phyloP scores from a whole-genome alignment of 169 alveolate genomes.

The Plasmodium sp. region DNA sequence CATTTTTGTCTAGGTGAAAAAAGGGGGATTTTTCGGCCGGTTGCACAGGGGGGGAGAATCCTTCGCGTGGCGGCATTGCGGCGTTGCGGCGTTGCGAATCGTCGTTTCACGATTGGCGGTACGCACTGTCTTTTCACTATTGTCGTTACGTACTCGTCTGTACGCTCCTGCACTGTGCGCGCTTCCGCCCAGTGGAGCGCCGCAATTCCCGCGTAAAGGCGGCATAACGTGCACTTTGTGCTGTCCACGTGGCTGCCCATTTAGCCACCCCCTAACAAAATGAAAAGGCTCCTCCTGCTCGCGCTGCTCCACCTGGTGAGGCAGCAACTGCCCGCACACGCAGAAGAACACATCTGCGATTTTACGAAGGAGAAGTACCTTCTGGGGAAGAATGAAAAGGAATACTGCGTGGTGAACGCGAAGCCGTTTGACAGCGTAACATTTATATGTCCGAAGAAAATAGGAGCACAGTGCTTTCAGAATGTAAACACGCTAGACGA shows the following conservation, averaged over 20 bases:
- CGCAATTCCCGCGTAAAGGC: background rate
- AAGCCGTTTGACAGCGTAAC: constrained; percentile 50
- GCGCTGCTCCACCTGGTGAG: background rate
- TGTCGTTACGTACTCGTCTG: background rate
- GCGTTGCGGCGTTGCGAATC: background rate
- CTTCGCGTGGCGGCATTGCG: background rate
- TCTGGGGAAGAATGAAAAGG: background rate
- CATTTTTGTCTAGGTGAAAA: background rate
- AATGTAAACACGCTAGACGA: background rate
- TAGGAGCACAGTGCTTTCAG: constrained; percentile 35
- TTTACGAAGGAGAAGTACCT: constrained; percentile 28
- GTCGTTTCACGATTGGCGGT: no score
- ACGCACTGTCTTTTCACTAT: background rate
- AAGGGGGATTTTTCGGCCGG: background rate
- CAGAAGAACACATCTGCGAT: constrained; percentile 39
- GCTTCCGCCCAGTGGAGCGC: background rate
- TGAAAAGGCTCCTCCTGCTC: background rate
- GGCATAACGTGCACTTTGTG: background rate
- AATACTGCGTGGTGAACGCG: constrained; percentile 16
- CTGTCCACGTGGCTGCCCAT: background rate
- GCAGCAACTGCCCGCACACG: background rate
- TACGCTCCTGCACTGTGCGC: background rate
- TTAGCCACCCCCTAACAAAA: background rate
- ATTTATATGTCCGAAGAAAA: constrained; percentile 36
- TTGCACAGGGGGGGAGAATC: background rate